These are phyloP conservation scores for Byssochlamys sp. DNA, from an alignment of 2,329 filamentous ascomycete species.

Conservation along the genomic window DNA sequence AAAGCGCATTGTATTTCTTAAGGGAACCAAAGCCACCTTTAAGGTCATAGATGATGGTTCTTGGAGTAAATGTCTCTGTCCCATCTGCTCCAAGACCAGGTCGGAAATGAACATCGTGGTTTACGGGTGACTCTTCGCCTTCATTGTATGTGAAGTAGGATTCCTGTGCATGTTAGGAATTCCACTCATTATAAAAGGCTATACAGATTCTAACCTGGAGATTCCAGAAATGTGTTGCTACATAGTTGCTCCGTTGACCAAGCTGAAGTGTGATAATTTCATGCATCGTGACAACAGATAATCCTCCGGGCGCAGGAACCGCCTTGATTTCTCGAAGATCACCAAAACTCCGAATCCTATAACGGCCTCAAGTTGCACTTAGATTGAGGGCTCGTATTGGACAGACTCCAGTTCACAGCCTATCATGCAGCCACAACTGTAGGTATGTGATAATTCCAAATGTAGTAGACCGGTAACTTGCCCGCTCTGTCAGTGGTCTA, in stretches of 20 bases:
- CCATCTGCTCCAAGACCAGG: conserved; percentile 73
- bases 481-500: not conserved
- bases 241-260: conserved; percentile 83
- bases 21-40: conserved; percentile 88
- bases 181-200: conserved; percentile 2
- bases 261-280: conserved; percentile 92
- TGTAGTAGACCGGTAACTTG: not conserved
- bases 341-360: not conserved
- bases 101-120: conserved; percentile 83
- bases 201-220: conserved; percentile 53
- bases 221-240: conserved; percentile 97
- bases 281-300: conserved; percentile 53
- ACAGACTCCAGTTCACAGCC: not conserved
- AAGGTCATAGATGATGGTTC: conserved; percentile 86
- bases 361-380: not conserved
- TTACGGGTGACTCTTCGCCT: conserved; percentile 56
- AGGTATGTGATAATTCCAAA: not conserved
- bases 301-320: not conserved
- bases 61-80: conserved; percentile 80
- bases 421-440: not conserved
- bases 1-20: conserved; percentile 77
- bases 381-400: not conserved
- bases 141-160: conserved; percentile 87
- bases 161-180: conserved; percentile 49
- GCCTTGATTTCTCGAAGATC: not conserved